These are phyloP conservation scores for Diaporthe caulivora DNA, from an alignment of 2,329 filamentous ascomycete genomes.

Conservation along the genomic window DNA sequence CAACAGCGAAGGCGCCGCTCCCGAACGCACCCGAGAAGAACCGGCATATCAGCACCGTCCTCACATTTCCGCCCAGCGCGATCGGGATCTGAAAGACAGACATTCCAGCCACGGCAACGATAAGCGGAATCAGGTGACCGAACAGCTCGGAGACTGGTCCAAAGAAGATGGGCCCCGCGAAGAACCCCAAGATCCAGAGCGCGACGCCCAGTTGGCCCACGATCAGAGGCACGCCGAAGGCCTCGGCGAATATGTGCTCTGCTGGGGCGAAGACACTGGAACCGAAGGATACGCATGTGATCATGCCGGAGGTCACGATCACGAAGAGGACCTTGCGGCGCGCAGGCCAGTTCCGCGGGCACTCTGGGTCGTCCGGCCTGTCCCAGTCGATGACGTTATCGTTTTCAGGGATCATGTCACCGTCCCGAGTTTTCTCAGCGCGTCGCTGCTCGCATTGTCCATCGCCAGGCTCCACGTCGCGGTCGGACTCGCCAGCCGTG, in stretches of 20 bases:
- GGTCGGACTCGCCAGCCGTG: background rate
- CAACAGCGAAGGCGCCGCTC: slow-evolving; percentile 35
- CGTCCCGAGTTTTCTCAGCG: background rate
- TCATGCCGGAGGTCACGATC: slow-evolving; percentile 37
- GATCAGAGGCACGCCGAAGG: slow-evolving; percentile 38
- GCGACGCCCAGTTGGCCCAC: slow-evolving; percentile 40
- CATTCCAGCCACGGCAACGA: slow-evolving; percentile 39
- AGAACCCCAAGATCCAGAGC: slow-evolving; percentile 40
- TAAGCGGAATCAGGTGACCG: slow-evolving; percentile 39
- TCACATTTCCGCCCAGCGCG: slow-evolving; percentile 39
- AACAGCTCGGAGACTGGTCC: slow-evolving; percentile 39
- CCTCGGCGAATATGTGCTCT: slow-evolving; percentile 34
- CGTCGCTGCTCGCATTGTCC: background rate
- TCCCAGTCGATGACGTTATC: slow-evolving; percentile 40
- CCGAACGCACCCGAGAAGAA: slow-evolving; percentile 43
- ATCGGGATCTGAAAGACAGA: slow-evolving; percentile 42
- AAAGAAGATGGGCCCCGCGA: slow-evolving; percentile 40
- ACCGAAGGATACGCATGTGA: slow-evolving; percentile 41
- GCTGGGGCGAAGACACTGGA: slow-evolving; percentile 41
- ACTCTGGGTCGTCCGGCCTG: slow-evolving; percentile 40
- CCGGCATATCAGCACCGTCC: slow-evolving; percentile 41
- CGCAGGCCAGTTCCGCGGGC: slow-evolving; percentile 40
- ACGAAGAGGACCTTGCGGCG: slow-evolving; percentile 39
- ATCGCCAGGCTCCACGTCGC: background rate
- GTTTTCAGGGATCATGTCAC: background rate